These are phyloP conservation scores for Leccinum subrobustum DNA, from an alignment of 1,284 basidiomycete species.

Conservation along the genomic window DNA sequence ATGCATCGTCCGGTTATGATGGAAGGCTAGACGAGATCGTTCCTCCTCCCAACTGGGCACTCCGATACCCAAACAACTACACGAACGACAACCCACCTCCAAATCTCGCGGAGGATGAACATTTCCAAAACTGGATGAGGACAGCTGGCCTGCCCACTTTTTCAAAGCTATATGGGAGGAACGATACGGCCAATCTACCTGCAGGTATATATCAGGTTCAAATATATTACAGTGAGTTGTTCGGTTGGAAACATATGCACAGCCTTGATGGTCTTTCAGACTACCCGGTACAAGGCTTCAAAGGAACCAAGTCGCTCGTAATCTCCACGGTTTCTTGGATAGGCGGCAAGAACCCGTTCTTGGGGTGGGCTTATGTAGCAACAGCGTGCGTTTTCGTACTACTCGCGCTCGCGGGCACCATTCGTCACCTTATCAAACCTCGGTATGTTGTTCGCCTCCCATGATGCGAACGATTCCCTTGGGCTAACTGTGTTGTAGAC, in stretches of 20 bases:
- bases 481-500: slow-evolving; percentile 40
- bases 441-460: slow-evolving; percentile 60
- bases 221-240: slow-evolving; percentile 77
- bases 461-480: not conserved
- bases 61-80: slow-evolving; percentile 76
- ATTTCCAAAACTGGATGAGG: slow-evolving; percentile 99
- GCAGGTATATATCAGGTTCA: slow-evolving; percentile 78
- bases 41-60: slow-evolving; percentile 91
- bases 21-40: slow-evolving; percentile 66
- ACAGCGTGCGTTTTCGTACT: slow-evolving; percentile 86
- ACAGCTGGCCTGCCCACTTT: slow-evolving; percentile 97
- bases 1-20: slow-evolving; percentile 46
- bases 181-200: slow-evolving; percentile 75
- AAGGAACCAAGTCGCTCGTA: slow-evolving; percentile 95
- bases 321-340: slow-evolving; percentile 98
- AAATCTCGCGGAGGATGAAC: slow-evolving; percentile 79
- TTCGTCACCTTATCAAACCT: slow-evolving; percentile 90
- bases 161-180: slow-evolving; percentile 91
- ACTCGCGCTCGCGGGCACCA: slow-evolving; percentile 86
- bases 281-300: slow-evolving; percentile 90
- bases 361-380: slow-evolving; percentile 96
- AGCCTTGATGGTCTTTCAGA: slow-evolving; percentile 49
- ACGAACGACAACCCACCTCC: slow-evolving; percentile 67
- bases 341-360: slow-evolving; percentile 95
- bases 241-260: not conserved